These are phyloP conservation scores for Metarhizium album DNA, from an alignment of 2,329 filamentous ascomycete species.

Conservation along the genomic window DNA sequence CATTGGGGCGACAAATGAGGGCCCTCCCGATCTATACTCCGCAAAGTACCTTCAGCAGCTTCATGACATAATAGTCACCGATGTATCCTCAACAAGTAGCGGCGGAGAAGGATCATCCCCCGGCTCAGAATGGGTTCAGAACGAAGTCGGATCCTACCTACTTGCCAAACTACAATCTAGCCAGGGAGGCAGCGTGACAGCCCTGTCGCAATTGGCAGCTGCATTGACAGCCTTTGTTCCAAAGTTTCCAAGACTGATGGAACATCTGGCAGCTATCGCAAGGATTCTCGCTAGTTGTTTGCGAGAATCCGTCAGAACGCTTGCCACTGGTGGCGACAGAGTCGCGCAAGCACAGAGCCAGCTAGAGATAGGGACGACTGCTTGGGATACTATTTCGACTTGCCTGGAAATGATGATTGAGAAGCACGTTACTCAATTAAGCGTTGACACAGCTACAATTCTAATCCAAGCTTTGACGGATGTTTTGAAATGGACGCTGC, in stretches of 20 bases:
- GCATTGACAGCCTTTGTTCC: conserved; percentile 29
- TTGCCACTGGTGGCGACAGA: conserved; percentile 12
- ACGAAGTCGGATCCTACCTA: conserved; percentile 21
- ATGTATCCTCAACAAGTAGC: conserved; percentile 7
- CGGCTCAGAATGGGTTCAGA: conserved; percentile 5
- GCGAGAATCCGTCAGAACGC: conserved; percentile 17
- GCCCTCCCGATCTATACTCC: conserved; percentile 16
- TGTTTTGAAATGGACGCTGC: conserved; percentile 32
- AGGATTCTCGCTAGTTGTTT: conserved; percentile 24
- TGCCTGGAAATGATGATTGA: conserved; percentile 38
- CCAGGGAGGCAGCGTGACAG: conserved; percentile 30
- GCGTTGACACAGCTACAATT: conserved; percentile 29
- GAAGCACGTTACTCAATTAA: conserved; percentile 43
- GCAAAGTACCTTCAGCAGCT: conserved; percentile 35
- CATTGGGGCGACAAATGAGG: conserved; percentile 5
- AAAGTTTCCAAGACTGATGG: conserved; percentile 35
- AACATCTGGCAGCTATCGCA: conserved; percentile 29
- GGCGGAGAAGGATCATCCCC: conserved; percentile 9
- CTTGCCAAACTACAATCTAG: conserved; percentile 32
- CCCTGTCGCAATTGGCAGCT: conserved; percentile 32
- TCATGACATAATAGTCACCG: conserved; percentile 15
- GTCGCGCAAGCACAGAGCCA: conserved; percentile 18
- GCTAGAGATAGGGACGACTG: conserved; percentile 28
- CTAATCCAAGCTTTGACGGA: conserved; percentile 31
- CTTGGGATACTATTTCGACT: conserved; percentile 32